Percentiles rank a stretch among this genome's conserved stretches.
phyloP scores from a whole-genome alignment of 352 stramenopile species.

The Phytophthora ohioensis region DNA sequence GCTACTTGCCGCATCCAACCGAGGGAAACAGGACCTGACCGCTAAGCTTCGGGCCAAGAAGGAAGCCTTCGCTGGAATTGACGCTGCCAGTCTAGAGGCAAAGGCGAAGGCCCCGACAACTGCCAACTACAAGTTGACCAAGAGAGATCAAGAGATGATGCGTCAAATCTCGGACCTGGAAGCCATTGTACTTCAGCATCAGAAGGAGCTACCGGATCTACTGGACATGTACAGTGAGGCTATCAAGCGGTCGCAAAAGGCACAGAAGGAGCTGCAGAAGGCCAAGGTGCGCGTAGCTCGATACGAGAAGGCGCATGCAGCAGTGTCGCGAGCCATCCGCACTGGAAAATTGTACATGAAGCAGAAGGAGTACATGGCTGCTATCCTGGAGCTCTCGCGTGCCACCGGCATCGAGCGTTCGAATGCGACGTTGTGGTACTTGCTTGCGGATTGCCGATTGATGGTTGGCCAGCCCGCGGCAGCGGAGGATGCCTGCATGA shows the following conservation, averaged over 20 bases:
- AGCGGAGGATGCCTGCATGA: slow-evolving; percentile 66
- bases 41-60: slow-evolving; percentile 41
- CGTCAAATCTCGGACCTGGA: slow-evolving; percentile 54
- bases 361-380: slow-evolving; percentile 67
- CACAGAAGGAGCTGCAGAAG: slow-evolving; percentile 45
- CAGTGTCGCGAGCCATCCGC: slow-evolving; percentile 55
- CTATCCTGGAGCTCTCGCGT: slow-evolving; percentile 65
- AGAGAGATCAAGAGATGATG: slow-evolving; percentile 50
- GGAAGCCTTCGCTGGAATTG: slow-evolving; percentile 39
- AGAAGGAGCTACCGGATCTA: slow-evolving; percentile 57
- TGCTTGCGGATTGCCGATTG: slow-evolving; percentile 66
- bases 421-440: slow-evolving; percentile 59
- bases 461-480: slow-evolving; percentile 54
- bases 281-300: slow-evolving; percentile 49
- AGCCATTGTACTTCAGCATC: slow-evolving; percentile 50
- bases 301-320: slow-evolving; percentile 58
- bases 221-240: slow-evolving; percentile 51
- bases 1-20: slow-evolving; percentile 39
- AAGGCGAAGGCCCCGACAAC: slow-evolving; percentile 31
- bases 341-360: slow-evolving; percentile 47
- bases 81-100: slow-evolving; percentile 32
- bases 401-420: slow-evolving; percentile 56
- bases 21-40: slow-evolving; percentile 26
- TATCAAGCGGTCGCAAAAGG: slow-evolving; percentile 42
- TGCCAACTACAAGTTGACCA: slow-evolving; percentile 46